phyloP scores from a whole-genome alignment of 306 rosid species.

The Echinosophora koreensis region DNA sequence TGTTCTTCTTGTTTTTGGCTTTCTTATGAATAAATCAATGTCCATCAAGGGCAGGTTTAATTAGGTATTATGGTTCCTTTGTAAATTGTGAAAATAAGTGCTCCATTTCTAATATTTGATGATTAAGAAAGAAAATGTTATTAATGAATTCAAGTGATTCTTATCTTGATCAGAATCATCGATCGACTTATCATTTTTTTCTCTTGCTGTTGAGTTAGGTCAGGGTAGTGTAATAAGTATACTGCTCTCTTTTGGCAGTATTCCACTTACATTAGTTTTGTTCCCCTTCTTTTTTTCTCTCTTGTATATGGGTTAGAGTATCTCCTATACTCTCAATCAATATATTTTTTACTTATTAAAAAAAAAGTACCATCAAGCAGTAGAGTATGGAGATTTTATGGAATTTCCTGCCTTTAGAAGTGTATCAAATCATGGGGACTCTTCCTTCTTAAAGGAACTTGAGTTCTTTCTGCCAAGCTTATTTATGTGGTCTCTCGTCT shows the following conservation, averaged over 20 bases:
- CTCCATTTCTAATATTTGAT: not conserved
- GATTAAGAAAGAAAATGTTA: not conserved
- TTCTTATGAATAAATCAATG: not conserved
- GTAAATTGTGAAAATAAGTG: not conserved
- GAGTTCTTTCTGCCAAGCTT: not conserved
- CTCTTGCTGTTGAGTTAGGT: no score
- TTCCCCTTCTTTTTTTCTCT: no score
- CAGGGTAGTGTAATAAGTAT: no score
- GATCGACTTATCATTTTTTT: no score
- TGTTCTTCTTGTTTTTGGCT: not conserved
- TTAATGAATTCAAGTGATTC: not conserved
- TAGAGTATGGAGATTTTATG: not conserved
- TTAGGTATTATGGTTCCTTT: not conserved
- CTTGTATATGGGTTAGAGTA: no score
- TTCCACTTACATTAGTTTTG: no score
- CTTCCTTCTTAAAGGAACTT: not conserved
- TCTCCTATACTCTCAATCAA: no score
- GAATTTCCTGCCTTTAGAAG: not conserved
- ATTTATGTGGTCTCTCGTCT: not conserved
- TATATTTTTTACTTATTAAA: no score
- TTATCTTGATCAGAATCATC: not conserved
- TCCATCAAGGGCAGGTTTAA: not conserved
- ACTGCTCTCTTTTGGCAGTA: no score
- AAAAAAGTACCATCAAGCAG: no score
- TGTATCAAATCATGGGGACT: not conserved